These are phyloP conservation scores for Botrytis byssoidea DNA, from an alignment of 2,329 filamentous ascomycete species.

Conservation along the genomic window DNA sequence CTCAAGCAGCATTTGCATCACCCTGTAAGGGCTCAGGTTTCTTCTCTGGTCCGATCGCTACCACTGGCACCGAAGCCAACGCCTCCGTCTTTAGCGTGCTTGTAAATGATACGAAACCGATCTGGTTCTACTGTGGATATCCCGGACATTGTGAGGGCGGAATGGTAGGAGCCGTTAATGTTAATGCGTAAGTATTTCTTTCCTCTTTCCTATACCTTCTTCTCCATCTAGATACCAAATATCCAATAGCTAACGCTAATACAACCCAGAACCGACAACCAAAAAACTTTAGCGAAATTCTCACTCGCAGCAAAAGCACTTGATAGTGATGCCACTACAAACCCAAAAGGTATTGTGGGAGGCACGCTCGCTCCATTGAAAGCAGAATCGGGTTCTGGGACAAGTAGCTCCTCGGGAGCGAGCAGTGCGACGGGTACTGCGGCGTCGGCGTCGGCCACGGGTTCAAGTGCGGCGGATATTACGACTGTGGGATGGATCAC, in stretches of 20 bases:
- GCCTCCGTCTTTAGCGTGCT: conserved; percentile 44
- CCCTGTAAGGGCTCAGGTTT: conserved; percentile 38
- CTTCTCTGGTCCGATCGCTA: conserved; percentile 29
- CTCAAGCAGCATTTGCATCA: conserved; percentile 39
- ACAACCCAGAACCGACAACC: neutral
- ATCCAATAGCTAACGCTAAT: neutral
- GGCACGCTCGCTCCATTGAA: neutral
- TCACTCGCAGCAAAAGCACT: neutral
- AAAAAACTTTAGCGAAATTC: neutral
- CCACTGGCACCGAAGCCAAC: conserved; percentile 25
- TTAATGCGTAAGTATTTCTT: conserved; percentile 36
- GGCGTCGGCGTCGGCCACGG: neutral
- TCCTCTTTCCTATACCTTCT: neutral
- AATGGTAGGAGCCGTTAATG: conserved; percentile 47
- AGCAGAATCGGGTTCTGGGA: neutral
- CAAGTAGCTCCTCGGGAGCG: neutral
- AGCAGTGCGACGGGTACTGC: neutral
- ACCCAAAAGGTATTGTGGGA: neutral
- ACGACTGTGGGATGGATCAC: neutral
- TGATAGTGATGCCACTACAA: neutral
- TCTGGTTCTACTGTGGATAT: conserved; percentile 47
- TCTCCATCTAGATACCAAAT: neutral
- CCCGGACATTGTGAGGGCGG: conserved; percentile 43
- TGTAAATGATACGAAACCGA: conserved; percentile 43
- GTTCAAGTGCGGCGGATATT: neutral